A percentile compares a stretch with the other conserved stretches of the same genome.
phyloP scores from a whole-genome alignment of 306 rosid species.

The Pterocarpus santalinus region DNA sequence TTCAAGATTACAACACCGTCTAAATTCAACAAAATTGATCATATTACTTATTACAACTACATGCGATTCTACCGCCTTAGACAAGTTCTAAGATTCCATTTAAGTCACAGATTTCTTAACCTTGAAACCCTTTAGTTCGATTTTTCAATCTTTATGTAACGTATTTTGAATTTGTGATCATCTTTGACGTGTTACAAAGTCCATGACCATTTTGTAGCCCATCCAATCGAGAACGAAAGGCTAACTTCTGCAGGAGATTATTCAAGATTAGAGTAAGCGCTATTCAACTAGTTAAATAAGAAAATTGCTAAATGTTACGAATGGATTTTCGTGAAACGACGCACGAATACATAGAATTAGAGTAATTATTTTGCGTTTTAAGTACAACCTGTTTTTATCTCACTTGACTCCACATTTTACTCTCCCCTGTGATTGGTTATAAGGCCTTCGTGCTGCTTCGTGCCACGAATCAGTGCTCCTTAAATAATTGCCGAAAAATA shows the following conservation, averaged over 20 bases:
- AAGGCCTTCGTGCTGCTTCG: too few relatives aligned
- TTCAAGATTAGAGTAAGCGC: not conserved
- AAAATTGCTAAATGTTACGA: too few relatives aligned
- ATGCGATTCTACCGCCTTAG: not conserved
- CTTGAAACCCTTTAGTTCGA: not conserved
- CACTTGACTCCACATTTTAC: too few relatives aligned
- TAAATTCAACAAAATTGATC: not conserved
- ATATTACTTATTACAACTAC: not conserved
- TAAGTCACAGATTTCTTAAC: not conserved
- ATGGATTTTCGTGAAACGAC: too few relatives aligned
- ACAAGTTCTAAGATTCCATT: not conserved
- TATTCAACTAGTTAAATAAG: not conserved
- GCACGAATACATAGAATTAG: too few relatives aligned
- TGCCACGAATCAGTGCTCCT: too few relatives aligned
- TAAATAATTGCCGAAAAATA: conserved; percentile 26
- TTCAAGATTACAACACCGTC: not conserved
- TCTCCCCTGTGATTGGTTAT: too few relatives aligned
- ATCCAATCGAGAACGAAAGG: conserved; percentile 7
- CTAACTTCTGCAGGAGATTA: not conserved
- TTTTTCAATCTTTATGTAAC: not conserved
- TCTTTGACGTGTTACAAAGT: not conserved
- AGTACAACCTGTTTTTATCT: too few relatives aligned
- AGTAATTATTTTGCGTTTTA: too few relatives aligned
- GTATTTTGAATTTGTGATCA: not conserved
- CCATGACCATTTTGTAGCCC: not conserved